Evolutionary conservation across 2,329 filamentous ascomycete species (phyloP).

Genomic region (Lecanicillium sp.): DNA sequence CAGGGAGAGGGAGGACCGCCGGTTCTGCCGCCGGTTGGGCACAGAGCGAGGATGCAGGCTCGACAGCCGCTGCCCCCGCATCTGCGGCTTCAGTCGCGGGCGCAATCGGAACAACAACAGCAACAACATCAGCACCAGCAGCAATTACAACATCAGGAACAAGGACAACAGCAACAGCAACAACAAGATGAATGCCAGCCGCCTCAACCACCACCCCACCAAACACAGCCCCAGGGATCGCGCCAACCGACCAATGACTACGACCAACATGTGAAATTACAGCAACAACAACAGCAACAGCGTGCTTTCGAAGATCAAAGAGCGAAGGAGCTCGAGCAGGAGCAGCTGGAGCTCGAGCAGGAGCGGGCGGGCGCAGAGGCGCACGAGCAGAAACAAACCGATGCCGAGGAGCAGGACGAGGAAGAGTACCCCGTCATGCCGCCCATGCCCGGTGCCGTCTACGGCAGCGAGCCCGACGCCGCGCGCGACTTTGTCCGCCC

Average conservation of each 20-base stretch:
- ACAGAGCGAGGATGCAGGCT: not conserved
- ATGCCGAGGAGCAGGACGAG: not conserved
- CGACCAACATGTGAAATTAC: not conserved
- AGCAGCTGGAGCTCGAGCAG: constrained; percentile 5
- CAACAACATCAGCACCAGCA: constrained; percentile 5
- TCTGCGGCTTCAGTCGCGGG: too few species aligned
- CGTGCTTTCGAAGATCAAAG: too few species aligned
- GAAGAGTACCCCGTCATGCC: constrained; percentile 6
- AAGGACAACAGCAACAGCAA: constrained; percentile 5
- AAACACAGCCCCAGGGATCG: not conserved
- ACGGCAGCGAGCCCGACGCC: not conserved
- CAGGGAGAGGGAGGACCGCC: constrained; percentile 15
- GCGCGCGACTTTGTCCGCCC: not conserved
- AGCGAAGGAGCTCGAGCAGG: too few species aligned
- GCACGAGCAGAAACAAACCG: not conserved
- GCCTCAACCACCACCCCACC: constrained; percentile 12
- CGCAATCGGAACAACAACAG: not conserved
- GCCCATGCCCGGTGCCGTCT: not conserved
- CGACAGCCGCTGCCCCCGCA: too few species aligned
- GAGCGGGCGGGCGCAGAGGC: too few species aligned
- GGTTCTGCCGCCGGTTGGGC: constrained; percentile 3
- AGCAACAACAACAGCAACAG: not conserved
- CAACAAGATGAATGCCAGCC: constrained; percentile 15
- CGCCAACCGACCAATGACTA: not conserved
- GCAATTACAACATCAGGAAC: constrained; percentile 9